Conservation (phyloP, 1,139 yeast species). For the Geotrichum siamense region DNA sequence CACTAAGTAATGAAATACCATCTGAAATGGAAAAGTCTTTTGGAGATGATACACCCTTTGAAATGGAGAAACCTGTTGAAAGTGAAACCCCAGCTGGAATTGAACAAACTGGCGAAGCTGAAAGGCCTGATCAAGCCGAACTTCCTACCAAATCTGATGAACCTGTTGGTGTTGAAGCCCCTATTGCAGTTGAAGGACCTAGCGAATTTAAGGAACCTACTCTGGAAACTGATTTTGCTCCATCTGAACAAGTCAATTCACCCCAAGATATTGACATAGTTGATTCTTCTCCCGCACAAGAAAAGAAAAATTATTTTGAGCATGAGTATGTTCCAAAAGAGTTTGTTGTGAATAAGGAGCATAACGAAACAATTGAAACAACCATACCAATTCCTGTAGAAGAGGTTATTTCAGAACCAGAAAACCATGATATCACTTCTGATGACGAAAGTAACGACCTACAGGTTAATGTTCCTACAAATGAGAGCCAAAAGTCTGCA, state of each 20-base stretch:
- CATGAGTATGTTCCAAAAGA: neutral
- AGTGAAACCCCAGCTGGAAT: neutral
- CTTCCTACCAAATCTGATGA: no score
- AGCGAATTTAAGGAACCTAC: no score
- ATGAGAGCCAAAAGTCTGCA: no score
- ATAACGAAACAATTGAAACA: no score
- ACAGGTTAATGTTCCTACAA: no score
- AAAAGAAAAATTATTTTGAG: neutral
- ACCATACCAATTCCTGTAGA: no score
- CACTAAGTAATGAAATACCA: no score
- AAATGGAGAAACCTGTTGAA: neutral
- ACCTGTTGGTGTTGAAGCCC: neutral
- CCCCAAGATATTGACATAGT: constrained; percentile 1
- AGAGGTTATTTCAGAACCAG: no score
- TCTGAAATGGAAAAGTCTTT: no score
- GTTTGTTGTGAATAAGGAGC: neutral
- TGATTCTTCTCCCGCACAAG: neutral
- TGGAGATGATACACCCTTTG: neutral
- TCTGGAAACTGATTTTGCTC: no score
- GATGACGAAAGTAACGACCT: no score
- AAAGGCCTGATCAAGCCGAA: neutral
- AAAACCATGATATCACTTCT: neutral
- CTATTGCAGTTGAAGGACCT: neutral
- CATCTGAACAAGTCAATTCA: neutral
- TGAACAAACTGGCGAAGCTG: neutral